Base-by-base conservation (phyloP, 192 early-diverging fungal genomes). In the Backusella luteola region DNA sequence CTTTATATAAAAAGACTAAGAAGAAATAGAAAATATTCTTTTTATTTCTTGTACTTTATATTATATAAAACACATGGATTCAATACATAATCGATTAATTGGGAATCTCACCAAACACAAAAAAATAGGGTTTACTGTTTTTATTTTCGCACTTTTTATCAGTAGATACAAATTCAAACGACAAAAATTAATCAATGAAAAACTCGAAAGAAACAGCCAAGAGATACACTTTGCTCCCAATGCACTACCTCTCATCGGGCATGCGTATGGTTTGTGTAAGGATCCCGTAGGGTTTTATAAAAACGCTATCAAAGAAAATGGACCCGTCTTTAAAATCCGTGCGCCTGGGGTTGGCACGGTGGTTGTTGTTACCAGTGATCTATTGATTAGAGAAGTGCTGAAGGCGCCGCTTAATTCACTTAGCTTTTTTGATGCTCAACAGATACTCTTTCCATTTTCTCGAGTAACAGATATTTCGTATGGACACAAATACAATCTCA, bases 401-500 rank as follows among this genome's bases (percentile, higher is more conserved):
- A 59, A 59, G 11, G n/a, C 53, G 8, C 53, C 53, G 26, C 53
- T 59, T 11, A 59, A 59, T 59, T 23, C 53, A 59, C 53, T 59
- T 23, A 59, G 53, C 23, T 59, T 59, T 59, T 59, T 59, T 26
- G 53, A 59, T 59, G 53, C 53, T 59, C 53, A 59, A 59, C 53
- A 59, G 21, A 59, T 8, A 11, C 21, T 59, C 23, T 59, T 59
- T 26, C 53, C 53, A 12, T 59, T 59, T 59, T 23, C 21, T 8
- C 53, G 53, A 21, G 53, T 59, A 26, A 59, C 53, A 59, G 23
- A 59, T 59, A 59, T 59, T 26, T 59, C 53, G 8, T 59, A 59
- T 59, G 23, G 53, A 23, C 53, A 59, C 4, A 59, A 59, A 12
- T 59, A 59, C 26, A 23, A 23, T 23, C 21, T 59, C 9, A 59